Evolutionary conservation across 169 alveolate species (phyloP).

Genomic region (Cardiosporidium cionae): DNA sequence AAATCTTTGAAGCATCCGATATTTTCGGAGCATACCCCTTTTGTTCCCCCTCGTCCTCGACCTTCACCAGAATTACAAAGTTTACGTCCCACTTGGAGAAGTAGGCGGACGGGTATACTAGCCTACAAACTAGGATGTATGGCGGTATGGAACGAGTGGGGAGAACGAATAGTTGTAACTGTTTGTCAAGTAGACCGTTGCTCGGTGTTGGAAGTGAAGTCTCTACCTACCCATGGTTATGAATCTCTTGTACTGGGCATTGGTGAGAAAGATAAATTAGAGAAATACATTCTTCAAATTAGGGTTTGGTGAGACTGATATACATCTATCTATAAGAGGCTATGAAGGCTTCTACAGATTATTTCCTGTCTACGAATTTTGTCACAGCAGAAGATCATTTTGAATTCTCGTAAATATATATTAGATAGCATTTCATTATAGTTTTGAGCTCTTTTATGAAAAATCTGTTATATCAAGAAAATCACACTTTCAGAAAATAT

Average conservation of each 20-base stretch:
- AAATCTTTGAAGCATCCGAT: too few species aligned
- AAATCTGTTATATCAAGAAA: too few species aligned
- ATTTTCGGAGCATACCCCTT: not conserved
- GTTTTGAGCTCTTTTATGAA: too few species aligned
- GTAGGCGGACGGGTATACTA: conserved; percentile 52
- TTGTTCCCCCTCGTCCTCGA: not conserved
- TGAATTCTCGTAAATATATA: too few species aligned
- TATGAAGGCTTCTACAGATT: too few species aligned
- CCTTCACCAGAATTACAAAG: not conserved
- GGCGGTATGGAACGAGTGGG: conserved; percentile 82
- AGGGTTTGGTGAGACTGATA: too few species aligned
- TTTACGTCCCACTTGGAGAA: not conserved
- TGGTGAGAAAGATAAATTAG: conserved; percentile 35
- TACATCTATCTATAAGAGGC: too few species aligned
- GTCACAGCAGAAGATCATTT: too few species aligned
- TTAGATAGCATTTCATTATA: too few species aligned
- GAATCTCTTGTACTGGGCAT: conserved; percentile 71
- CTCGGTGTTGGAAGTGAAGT: conserved; percentile 57
- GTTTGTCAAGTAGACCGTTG: conserved; percentile 69
- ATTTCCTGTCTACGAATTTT: too few species aligned
- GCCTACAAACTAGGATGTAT: conserved; percentile 75
- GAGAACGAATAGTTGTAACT: conserved; percentile 69
- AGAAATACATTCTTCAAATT: too few species aligned
- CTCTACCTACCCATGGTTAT: conserved; percentile 67
- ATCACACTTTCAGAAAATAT: too few species aligned